Evolutionary conservation across 2,329 filamentous ascomycete genomes (phyloP).

Genomic region (Onygenales sp.): DNA sequence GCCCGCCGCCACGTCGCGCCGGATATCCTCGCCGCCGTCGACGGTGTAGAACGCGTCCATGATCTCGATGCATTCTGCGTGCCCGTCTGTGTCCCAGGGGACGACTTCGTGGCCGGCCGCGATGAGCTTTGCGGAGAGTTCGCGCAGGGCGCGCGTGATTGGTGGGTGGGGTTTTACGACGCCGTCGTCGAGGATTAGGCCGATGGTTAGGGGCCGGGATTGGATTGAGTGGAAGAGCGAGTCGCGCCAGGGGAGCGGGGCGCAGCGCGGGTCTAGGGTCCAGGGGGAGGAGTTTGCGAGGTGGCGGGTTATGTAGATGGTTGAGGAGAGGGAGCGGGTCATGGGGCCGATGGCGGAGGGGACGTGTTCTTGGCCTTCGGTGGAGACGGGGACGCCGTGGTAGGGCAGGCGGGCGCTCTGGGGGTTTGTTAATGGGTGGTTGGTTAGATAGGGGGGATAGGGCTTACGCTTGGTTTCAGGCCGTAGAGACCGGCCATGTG

Average conservation of each 20-base stretch:
- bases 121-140: slow-evolving; percentile 47
- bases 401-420: slow-evolving; percentile 37
- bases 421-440: not conserved
- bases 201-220: slow-evolving; percentile 48
- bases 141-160: slow-evolving; percentile 44
- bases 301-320: slow-evolving; percentile 41
- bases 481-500: slow-evolving; percentile 44
- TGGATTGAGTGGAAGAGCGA: slow-evolving; percentile 32
- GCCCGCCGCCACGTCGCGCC: slow-evolving; percentile 41
- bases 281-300: slow-evolving; percentile 43
- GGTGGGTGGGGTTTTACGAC: slow-evolving; percentile 53
- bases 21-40: slow-evolving; percentile 56
- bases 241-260: slow-evolving; percentile 46
- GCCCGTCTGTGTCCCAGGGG: slow-evolving; percentile 42
- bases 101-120: slow-evolving; percentile 50
- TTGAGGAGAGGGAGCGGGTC: slow-evolving; percentile 41
- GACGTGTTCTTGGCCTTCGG: slow-evolving; percentile 55
- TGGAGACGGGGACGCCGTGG: slow-evolving; percentile 50
- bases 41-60: slow-evolving; percentile 55
- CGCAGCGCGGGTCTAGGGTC: slow-evolving; percentile 45
- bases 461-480: slow-evolving; percentile 24
- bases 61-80: slow-evolving; percentile 46
- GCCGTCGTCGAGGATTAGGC: slow-evolving; percentile 49
- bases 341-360: slow-evolving; percentile 56
- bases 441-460: not conserved